Evolutionary conservation across 306 rosid genomes (phyloP).

Genomic region (Macrotyloma uniflorum): DNA sequence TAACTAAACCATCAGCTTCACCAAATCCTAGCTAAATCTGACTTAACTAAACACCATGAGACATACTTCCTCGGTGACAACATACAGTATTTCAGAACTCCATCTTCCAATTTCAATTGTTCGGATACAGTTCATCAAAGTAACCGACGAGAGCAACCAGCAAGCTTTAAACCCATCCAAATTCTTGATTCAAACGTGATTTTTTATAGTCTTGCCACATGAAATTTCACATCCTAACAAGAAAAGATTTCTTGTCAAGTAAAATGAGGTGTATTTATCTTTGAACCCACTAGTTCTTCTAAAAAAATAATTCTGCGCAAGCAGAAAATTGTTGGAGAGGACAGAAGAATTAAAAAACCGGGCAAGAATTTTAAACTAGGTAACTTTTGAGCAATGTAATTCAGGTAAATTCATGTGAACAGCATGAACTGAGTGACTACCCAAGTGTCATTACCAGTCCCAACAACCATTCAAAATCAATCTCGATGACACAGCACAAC

Average conservation of each 20-base stretch:
- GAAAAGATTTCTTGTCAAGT: not conserved
- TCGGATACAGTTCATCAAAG: conserved; percentile 1
- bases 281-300: not conserved
- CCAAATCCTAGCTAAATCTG: conserved; percentile 10
- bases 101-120: not conserved
- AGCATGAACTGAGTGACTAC: conserved; percentile 18
- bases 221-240: not conserved
- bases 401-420: not conserved
- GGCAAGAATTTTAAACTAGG: not conserved
- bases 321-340: not conserved
- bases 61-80: conserved; percentile 1
- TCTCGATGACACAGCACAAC: not conserved
- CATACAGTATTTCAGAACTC: not conserved
- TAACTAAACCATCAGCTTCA: conserved; percentile 25
- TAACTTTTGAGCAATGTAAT: conserved; percentile 1
- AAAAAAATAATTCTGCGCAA: not conserved
- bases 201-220: not conserved
- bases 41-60: conserved; percentile 13
- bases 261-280: not conserved
- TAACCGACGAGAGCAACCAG: not conserved
- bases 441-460: not conserved
- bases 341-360: not conserved
- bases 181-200: not conserved
- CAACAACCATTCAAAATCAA: conserved; percentile 34
- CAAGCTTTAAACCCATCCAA: not conserved